Conservation (phyloP, 768 basidiomycete species). For the Suillus americanus region DNA sequence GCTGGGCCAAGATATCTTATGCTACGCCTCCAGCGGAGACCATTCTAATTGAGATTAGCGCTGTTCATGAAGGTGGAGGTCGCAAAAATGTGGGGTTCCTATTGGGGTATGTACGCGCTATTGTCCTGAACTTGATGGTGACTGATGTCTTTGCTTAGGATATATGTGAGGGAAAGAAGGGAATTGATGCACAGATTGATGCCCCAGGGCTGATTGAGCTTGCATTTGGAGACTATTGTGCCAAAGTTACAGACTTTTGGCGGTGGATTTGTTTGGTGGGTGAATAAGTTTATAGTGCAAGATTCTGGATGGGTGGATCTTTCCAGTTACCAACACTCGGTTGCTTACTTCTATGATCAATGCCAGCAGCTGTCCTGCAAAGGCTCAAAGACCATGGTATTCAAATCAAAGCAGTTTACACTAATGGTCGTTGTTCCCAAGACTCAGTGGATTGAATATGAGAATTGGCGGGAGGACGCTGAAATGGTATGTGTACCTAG, state of each 20-base stretch:
- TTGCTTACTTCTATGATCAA: constrained; percentile 8
- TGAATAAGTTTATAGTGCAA: constrained; percentile 8
- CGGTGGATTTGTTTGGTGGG: constrained; percentile 6
- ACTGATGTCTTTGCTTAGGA: constrained; percentile 5
- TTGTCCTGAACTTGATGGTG: not conserved
- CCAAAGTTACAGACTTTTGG: constrained; percentile 3
- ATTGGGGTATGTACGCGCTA: constrained; percentile 5
- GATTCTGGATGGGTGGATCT: constrained; percentile 11
- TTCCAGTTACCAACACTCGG: not conserved
- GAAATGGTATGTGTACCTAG: not conserved
- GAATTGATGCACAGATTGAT: constrained; percentile 4
- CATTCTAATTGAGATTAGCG: constrained; percentile 6
- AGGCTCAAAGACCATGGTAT: not conserved
- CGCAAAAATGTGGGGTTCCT: not conserved
- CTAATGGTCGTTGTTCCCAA: constrained; percentile 9
- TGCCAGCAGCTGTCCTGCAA: constrained; percentile 5
- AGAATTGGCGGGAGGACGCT: constrained; percentile 1
- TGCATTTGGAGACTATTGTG: not conserved
- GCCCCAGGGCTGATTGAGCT: not conserved
- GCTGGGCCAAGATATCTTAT: not conserved
- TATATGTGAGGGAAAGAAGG: constrained; percentile 12
- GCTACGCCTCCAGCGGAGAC: constrained; percentile 4
- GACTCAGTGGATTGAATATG: constrained; percentile 9
- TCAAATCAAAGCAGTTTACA: constrained; percentile 7
- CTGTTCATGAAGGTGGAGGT: constrained; percentile 4